Percentiles rank a stretch among this genome's conserved stretches.
phyloP scores from a whole-genome alignment of 306 rosid species.

The Benincasa hispida region DNA sequence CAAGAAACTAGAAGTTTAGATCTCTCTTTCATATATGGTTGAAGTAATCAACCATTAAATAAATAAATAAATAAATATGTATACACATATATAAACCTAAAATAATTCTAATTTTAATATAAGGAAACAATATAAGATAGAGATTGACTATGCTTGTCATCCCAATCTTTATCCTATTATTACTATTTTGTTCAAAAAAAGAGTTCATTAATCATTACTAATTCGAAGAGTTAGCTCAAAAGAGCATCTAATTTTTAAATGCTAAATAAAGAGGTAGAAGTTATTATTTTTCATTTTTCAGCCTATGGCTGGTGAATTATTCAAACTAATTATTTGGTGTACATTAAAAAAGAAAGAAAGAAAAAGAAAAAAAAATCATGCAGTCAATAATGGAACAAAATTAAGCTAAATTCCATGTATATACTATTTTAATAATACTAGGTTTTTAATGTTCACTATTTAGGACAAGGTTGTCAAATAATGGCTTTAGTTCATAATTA shows the following conservation, averaged over 20 bases:
- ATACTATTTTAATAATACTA: background rate
- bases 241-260: no score
- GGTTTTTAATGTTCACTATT: background rate
- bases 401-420: background rate
- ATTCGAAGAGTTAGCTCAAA: background rate
- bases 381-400: background rate
- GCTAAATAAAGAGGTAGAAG: background rate
- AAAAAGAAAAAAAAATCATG: no score
- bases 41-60: no score
- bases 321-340: background rate
- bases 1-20: no score
- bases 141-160: background rate
- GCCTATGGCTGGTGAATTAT: background rate
- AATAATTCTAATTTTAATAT: background rate
- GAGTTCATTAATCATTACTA: background rate
- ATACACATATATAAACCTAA: background rate
- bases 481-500: background rate
- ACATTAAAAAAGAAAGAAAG: background rate
- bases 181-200: background rate
- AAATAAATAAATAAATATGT: no score
- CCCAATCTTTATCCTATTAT: background rate
- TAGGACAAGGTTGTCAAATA: background rate
- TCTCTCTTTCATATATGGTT: no score
- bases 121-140: background rate
- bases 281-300: background rate